Base-by-base conservation (phyloP, 1,284 basidiomycete species). In the Austropuccinia psidii region DNA sequence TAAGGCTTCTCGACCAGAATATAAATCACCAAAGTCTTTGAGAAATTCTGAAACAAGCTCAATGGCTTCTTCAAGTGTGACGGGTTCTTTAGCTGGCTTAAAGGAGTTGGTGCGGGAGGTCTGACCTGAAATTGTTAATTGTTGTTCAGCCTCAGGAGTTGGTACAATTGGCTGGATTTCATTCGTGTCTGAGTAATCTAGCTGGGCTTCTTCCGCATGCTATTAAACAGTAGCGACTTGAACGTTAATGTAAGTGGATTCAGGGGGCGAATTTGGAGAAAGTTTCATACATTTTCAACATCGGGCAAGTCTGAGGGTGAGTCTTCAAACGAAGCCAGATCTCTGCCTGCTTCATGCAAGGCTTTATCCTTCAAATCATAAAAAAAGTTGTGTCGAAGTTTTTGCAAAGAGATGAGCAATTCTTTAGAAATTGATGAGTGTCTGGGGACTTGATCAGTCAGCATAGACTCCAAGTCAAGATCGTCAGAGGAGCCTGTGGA, bases 1-100 rank as follows among this genome's bases (percentile, higher is more conserved):
- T 21, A 39, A 24, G 13, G 66, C 66, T 15, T 69, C 66, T 29
- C 52, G 7, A 15, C 24, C 49, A 19, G 66, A 29, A 47, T 69
- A 69, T 24, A 57, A 21, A 17, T 58, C 50, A 29, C 52, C 52
- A 47, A 69, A 69, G 11, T 58, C 66, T 13, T 37, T n/a, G 2
- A 69, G 39, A 43, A 69, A 69, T 5, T 54, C n/a, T 11, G n/a
- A 24, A 50, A 69, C n/a, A 6, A 69, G 52, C 7, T 55, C 66
- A 11, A 69, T 24, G 11, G 66, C 66, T 47, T 55, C 54, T 39
- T 55, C 33, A 19, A 27, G 24, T 8, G 66, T 41, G 15, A 27
- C 24, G 11, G 45, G 64, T 19, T 27, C 21, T 66, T 41, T 27
- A 21, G 64, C 35, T 8, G 58, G 58, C 13, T 61, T 61, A 39